These are phyloP conservation scores for Porpolomopsis calyptriformis DNA, from an alignment of 768 basidiomycete genomes.

Conservation along the genomic window DNA sequence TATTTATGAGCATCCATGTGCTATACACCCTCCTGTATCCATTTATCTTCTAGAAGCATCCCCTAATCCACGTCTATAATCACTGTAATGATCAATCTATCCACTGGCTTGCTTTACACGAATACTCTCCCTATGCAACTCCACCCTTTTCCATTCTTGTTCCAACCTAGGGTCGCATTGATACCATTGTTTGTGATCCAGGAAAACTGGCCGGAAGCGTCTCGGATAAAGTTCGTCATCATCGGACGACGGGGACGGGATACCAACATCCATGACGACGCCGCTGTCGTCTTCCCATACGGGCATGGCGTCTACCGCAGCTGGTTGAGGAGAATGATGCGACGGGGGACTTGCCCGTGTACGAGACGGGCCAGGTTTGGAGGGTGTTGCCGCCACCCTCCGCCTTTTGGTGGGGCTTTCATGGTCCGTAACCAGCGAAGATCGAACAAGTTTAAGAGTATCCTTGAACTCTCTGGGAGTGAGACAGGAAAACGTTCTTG, in stretches of 20 bases:
- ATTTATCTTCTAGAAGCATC: background rate
- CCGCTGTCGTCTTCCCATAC: background rate
- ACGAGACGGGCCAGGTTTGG: background rate
- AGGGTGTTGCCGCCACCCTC: background rate
- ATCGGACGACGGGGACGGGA: too few relatives aligned
- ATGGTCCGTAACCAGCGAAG: background rate
- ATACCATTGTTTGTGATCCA: slow-evolving; percentile 40
- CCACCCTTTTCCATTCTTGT: slow-evolving; percentile 20
- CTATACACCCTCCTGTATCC: background rate
- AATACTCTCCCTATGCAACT: slow-evolving; percentile 13
- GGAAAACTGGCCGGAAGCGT: slow-evolving; percentile 40
- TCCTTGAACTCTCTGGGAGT: background rate
- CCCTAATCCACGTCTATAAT: too few relatives aligned
- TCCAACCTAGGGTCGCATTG: slow-evolving; percentile 29
- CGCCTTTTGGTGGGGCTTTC: background rate
- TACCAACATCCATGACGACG: background rate
- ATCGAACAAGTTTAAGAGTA: background rate
- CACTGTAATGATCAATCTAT: too few relatives aligned
- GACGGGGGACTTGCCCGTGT: background rate
- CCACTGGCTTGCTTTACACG: too few relatives aligned
- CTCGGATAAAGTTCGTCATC: slow-evolving; percentile 12
- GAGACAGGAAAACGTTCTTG: background rate
- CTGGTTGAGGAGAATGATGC: background rate
- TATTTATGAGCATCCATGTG: background rate
- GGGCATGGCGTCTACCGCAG: background rate